phyloP scores from a whole-genome alignment of 192 early-diverging fungal species.

The Pecoramyces ruminantium region DNA sequence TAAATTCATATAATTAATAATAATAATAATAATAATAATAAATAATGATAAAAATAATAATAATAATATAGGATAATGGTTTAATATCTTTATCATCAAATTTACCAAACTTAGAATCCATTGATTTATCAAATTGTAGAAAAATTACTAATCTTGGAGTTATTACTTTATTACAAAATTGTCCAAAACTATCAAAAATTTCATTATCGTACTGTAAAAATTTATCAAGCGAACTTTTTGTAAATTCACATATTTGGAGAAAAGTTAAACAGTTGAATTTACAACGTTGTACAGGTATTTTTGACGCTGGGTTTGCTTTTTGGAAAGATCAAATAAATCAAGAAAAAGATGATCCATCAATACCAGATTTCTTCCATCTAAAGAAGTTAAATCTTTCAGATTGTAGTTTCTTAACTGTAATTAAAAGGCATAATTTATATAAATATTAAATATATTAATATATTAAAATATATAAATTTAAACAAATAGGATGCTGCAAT shows the following conservation, averaged over 20 bases:
- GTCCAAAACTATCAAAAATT: constrained; percentile 12
- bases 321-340: constrained; percentile 17
- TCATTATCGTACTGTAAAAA: constrained; percentile 61
- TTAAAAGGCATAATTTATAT: not conserved
- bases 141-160: constrained; percentile 53
- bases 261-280: constrained; percentile 43
- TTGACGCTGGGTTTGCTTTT: constrained; percentile 35
- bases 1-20: no score
- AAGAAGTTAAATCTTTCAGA: constrained; percentile 42
- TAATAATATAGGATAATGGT: constrained; percentile 39
- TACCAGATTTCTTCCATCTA: constrained; percentile 15
- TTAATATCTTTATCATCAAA: constrained; percentile 20
- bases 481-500: constrained; percentile 29
- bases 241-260: constrained; percentile 21
- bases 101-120: constrained; percentile 19
- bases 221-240: constrained; percentile 39
- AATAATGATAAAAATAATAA: no score
- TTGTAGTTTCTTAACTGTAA: constrained; percentile 52
- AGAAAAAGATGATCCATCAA: constrained; percentile 3
- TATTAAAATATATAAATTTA: no score
- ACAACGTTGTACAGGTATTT: constrained; percentile 59
- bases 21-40: no score
- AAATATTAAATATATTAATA: no score
- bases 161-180: constrained; percentile 22
- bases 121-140: constrained; percentile 67